phyloP scores from a whole-genome alignment of 805 yeast genomes.

The Candida morakotiae region DNA sequence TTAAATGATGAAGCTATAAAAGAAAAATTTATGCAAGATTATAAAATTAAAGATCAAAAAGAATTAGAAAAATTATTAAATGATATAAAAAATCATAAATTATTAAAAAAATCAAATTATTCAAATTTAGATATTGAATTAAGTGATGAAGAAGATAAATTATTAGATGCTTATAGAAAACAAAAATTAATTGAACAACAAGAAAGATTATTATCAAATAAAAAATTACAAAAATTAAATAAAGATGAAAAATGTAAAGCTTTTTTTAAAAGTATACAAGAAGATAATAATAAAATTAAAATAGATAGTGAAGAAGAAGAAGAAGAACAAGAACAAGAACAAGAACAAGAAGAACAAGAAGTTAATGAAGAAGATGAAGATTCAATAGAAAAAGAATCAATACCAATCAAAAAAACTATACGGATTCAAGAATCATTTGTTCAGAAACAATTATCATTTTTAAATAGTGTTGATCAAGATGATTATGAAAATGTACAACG shows the following conservation, averaged over 20 bases:
- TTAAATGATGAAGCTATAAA: constrained; percentile 58
- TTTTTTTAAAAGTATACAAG: constrained; percentile 62
- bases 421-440: constrained; percentile 53
- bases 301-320: constrained; percentile 24
- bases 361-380: constrained; percentile 13
- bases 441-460: constrained; percentile 52
- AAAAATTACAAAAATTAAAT: constrained; percentile 38
- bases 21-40: constrained; percentile 53
- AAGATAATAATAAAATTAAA: constrained; percentile 29
- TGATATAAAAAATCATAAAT: constrained; percentile 69
- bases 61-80: constrained; percentile 63
- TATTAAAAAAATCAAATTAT: constrained; percentile 52
- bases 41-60: constrained; percentile 56
- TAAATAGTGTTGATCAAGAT: constrained; percentile 31
- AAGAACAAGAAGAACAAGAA: constrained; percentile 18
- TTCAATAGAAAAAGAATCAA: constrained; percentile 14
- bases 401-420: constrained; percentile 26
- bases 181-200: constrained; percentile 45
- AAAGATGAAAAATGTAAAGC: constrained; percentile 59
- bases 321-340: constrained; percentile 18
- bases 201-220: constrained; percentile 44
- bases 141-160: constrained; percentile 73
- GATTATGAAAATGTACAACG: constrained; percentile 29
- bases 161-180: constrained; percentile 42
- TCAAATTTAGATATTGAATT: constrained; percentile 58